Evolutionary conservation across 441 rosid genomes (phyloP), one percentile per base, ranked within the genome.

Genomic region (Gossypium schwendimanii): DNA sequence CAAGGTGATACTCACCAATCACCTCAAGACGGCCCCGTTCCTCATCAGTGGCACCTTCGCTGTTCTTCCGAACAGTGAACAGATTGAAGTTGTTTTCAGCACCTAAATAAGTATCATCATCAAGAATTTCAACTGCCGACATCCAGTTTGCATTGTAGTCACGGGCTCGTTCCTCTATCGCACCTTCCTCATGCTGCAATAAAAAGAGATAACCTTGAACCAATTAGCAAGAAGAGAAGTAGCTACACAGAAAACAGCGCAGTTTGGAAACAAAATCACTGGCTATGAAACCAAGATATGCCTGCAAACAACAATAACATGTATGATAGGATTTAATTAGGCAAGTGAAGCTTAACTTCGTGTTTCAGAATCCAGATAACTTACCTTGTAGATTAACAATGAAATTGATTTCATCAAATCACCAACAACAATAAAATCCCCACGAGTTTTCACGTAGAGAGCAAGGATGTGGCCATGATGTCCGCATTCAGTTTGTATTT

Each of bases 381-480:
- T 79, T 79, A 83, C 97, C 92, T 95, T 95, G 85, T 95, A 95
- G 72, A 93, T 87, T 67, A 95, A 84, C 82, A 95, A 76, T 68
- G 99, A 92, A 74, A 95, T 91, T 11, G 98, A 95, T 81, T 95
- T 95, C 99, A 95, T 95, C 85, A 93, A 83, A 83, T 95, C 99
- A 73, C 99, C 98, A 62, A 95, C 97, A 64, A 96, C 96, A 53
- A 96, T 96, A 77, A 96, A 96, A 82, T 96, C 98, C 71, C 99
- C 99, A 47, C 97, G 99, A 58, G 97, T 96, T 79, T 96, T 96
- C 24, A 96, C 97, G 80, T 90, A 91, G 20, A 93, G 97, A 47
- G 99, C 98, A 76, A 93, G 97, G 80, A 96, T 91, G 85, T 93
- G 99, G 53, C 98, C 99, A 18, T 91, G 99, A 82, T 96, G 99